A percentile compares a stretch with the other conserved stretches of the same genome.
These are phyloP conservation scores for Amylocarpus encephaloides DNA, from an alignment of 2,329 filamentous ascomycete species.

Conservation along the genomic window DNA sequence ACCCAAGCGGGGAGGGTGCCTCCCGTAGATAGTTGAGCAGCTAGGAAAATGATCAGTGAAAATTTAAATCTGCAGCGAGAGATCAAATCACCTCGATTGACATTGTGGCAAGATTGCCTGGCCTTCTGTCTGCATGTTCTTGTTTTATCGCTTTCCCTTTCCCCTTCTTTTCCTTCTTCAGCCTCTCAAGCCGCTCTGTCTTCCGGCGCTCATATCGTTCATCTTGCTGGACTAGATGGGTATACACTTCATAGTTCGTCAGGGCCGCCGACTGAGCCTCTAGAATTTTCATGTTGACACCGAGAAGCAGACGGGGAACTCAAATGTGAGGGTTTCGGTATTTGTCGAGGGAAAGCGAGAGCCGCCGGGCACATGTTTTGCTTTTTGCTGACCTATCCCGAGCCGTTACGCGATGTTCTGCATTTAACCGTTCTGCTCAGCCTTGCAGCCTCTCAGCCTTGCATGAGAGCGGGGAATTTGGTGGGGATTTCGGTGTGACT, in stretches of 20 bases:
- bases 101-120: conserved; percentile 53
- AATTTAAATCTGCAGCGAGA: conserved; percentile 1
- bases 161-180: conserved; percentile 30
- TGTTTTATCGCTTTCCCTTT: conserved; percentile 6
- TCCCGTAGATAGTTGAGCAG: conserved; percentile 54
- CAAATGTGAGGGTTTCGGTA: not conserved
- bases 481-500: not conserved
- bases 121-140: conserved; percentile 34
- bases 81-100: conserved; percentile 53
- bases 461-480: not conserved
- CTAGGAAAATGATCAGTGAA: conserved; percentile 33
- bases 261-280: conserved; percentile 64
- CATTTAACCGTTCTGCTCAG: not conserved
- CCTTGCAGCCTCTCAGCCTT: conserved; percentile 1
- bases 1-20: conserved; percentile 46
- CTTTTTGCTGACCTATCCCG: conserved; percentile 4
- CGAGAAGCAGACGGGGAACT: not conserved
- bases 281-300: conserved; percentile 54
- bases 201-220: conserved; percentile 35
- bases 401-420: not conserved
- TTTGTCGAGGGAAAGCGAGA: not conserved
- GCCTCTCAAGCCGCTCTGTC: conserved; percentile 19
- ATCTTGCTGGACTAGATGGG: conserved; percentile 54
- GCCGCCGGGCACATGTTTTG: not conserved
- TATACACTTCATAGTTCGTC: conserved; percentile 67